Evolutionary conservation across 1,139 yeast genomes (phyloP).

Genomic region (Pichia sp.): DNA sequence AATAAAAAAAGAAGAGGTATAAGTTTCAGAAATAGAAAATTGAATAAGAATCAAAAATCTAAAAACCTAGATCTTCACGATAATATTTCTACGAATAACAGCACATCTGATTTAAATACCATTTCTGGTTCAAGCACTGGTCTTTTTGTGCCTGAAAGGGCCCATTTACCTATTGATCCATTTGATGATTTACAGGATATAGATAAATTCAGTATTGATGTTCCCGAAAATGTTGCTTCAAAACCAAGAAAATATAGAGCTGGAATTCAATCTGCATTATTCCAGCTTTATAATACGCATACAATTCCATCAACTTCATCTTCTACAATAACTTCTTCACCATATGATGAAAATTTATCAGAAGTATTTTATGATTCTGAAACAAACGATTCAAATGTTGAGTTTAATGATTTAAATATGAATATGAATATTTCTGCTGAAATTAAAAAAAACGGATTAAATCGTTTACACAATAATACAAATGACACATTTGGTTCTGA

Average conservation of each 20-base stretch:
- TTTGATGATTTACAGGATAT: constrained; percentile 28
- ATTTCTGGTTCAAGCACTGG: constrained; percentile 2
- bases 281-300: constrained; percentile 48
- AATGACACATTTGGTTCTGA: neutral
- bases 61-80: neutral
- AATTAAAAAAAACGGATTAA: constrained; percentile 4
- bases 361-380: constrained; percentile 9
- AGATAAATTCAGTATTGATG: constrained; percentile 22
- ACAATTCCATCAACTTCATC: constrained; percentile 6
- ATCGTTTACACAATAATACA: neutral
- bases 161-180: constrained; percentile 16
- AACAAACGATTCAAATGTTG: constrained; percentile 6
- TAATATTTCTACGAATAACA: neutral
- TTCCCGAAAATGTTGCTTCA: constrained; percentile 17
- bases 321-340: neutral
- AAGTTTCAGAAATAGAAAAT: neutral
- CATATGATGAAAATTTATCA: neutral
- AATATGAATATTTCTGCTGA: constrained; percentile 6
- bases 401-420: constrained; percentile 7
- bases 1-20: neutral
- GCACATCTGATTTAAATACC: neutral
- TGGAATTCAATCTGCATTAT: constrained; percentile 73
- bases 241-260: constrained; percentile 64
- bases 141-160: constrained; percentile 14
- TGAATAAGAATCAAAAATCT: neutral